These are phyloP conservation scores for Penicillium thymicola DNA, from an alignment of 2,329 filamentous ascomycete genomes.

Conservation along the genomic window DNA sequence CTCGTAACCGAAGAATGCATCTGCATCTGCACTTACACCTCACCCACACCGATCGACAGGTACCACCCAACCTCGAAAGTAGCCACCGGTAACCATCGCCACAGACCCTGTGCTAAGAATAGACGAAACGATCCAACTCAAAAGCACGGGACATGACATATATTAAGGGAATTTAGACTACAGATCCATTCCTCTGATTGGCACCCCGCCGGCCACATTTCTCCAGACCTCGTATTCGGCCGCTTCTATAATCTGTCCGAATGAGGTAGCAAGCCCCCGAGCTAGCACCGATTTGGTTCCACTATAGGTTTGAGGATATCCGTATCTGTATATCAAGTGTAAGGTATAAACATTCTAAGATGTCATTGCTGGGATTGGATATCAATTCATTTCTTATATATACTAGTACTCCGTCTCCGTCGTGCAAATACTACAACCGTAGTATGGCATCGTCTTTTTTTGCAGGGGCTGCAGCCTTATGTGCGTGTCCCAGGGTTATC, in stretches of 20 bases:
- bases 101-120: conserved; percentile 3
- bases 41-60: conserved; percentile 6
- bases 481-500: too few species aligned
- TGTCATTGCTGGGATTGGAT: background rate
- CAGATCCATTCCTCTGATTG: conserved; percentile 3
- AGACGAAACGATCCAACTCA: background rate
- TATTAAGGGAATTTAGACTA: conserved; percentile 2
- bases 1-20: background rate
- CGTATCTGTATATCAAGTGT: background rate
- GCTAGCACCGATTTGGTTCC: background rate
- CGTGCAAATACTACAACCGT: background rate
- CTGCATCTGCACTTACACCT: background rate
- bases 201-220: background rate
- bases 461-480: background rate
- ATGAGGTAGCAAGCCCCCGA: background rate
- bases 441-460: background rate
- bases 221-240: conserved; percentile 13
- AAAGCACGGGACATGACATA: background rate
- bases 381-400: background rate
- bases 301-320: background rate
- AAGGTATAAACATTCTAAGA: background rate
- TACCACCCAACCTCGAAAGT: background rate
- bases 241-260: background rate
- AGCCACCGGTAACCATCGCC: background rate
- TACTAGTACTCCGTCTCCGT: background rate